Conservation (phyloP, 768 basidiomycete species). For the Russula ochroleuca region DNA sequence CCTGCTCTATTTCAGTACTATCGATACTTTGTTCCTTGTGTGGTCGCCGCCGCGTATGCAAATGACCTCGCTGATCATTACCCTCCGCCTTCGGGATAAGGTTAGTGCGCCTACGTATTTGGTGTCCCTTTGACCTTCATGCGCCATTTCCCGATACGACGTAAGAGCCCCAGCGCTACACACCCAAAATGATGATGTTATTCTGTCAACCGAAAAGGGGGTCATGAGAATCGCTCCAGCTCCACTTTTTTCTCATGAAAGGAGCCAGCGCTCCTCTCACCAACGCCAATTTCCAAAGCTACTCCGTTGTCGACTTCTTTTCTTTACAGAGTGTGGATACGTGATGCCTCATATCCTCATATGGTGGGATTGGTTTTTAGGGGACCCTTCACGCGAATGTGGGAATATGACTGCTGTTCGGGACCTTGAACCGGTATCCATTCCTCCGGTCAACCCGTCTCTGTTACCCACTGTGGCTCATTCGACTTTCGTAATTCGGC, state of each 20-base stretch:
- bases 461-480: not conserved
- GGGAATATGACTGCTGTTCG: not conserved
- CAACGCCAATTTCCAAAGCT: not conserved
- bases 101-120: not conserved
- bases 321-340: not conserved
- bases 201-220: not conserved
- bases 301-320: not conserved
- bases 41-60: slow-evolving; percentile 32
- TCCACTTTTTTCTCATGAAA: not conserved
- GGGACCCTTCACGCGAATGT: not conserved
- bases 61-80: slow-evolving; percentile 30
- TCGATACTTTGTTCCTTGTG: slow-evolving; percentile 32
- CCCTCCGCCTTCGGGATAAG: slow-evolving; percentile 28
- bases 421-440: not conserved
- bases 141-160: not conserved
- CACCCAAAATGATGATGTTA: not conserved
- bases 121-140: not conserved
- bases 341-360: not conserved
- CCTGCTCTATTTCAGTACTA: not conserved
- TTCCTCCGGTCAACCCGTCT: not conserved
- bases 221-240: not conserved
- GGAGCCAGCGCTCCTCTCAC: not conserved
- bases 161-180: not conserved
- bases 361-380: not conserved
- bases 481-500: not conserved